Conservation (phyloP, 1,284 basidiomycete species). For the Tausonia pullulans region DNA sequence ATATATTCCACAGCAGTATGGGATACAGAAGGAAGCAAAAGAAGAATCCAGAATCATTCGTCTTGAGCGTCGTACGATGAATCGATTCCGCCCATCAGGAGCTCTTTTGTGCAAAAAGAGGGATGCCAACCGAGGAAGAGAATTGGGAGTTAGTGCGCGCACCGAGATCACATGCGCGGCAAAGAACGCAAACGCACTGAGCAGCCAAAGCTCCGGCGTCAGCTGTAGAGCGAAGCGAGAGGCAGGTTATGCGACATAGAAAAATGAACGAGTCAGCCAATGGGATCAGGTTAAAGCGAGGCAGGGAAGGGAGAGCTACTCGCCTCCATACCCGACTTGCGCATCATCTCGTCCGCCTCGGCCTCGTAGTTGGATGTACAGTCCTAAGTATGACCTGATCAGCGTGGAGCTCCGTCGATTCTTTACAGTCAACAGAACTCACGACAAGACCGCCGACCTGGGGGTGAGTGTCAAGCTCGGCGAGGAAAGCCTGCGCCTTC, state of each 20-base stretch:
- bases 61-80: background rate
- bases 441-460: slow-evolving; percentile 35
- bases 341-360: slow-evolving; percentile 18
- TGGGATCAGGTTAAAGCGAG: background rate
- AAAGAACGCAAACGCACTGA: background rate
- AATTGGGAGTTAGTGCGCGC: background rate
- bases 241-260: too few relatives aligned
- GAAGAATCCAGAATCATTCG: too few relatives aligned
- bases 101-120: background rate
- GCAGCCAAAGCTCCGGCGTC: slow-evolving; percentile 19
- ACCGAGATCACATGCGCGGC: background rate
- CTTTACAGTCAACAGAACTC: slow-evolving; percentile 14
- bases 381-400: background rate
- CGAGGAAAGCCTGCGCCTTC: slow-evolving; percentile 37
- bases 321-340: slow-evolving; percentile 8
- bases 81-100: slow-evolving; percentile 7
- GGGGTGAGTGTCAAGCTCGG: slow-evolving; percentile 35
- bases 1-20: too few relatives aligned
- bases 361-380: slow-evolving; percentile 25
- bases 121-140: background rate
- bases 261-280: too few relatives aligned
- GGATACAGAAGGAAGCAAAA: too few relatives aligned
- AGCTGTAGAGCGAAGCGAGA: slow-evolving; percentile 1
- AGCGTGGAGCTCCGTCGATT: background rate
- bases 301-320: too few relatives aligned